Conservation (phyloP, 1,284 basidiomycete species). For the Sanghuangporus baumii region DNA sequence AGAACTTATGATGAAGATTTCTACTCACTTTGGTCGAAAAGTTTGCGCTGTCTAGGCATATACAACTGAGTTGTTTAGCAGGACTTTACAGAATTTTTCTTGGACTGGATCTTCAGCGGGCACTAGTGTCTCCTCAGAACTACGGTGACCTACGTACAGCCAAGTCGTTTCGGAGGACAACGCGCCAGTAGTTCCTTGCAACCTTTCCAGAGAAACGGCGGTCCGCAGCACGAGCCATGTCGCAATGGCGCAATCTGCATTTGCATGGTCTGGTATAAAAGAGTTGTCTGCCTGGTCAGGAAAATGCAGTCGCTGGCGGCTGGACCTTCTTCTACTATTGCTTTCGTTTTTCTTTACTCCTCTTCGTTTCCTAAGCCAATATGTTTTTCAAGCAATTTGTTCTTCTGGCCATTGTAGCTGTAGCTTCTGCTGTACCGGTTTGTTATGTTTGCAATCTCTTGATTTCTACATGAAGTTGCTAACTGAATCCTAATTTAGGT, state of each 20-base stretch:
- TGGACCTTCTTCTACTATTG: not conserved
- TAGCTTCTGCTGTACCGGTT: not conserved
- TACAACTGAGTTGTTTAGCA: no score
- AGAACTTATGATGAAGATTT: no score
- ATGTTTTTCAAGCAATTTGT: conserved; percentile 1
- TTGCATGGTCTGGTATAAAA: not conserved
- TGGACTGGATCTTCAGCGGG: not conserved
- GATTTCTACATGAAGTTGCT: not conserved
- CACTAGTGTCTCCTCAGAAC: not conserved
- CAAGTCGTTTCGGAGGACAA: not conserved
- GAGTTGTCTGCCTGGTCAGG: not conserved
- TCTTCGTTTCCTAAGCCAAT: not conserved
- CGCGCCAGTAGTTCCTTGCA: not conserved
- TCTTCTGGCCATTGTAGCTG: not conserved
- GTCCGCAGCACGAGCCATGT: not conserved
- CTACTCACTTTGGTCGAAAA: no score
- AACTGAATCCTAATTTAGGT: not conserved
- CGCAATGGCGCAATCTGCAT: not conserved
- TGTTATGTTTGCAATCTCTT: not conserved
- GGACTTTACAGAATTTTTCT: no score
- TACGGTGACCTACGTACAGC: not conserved
- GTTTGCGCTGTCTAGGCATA: no score
- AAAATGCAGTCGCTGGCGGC: not conserved
- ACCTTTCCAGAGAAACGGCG: not conserved
- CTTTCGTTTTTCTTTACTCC: not conserved